Base-by-base conservation (phyloP, 1,139 yeast species). In the Taphrina deformans region DNA sequence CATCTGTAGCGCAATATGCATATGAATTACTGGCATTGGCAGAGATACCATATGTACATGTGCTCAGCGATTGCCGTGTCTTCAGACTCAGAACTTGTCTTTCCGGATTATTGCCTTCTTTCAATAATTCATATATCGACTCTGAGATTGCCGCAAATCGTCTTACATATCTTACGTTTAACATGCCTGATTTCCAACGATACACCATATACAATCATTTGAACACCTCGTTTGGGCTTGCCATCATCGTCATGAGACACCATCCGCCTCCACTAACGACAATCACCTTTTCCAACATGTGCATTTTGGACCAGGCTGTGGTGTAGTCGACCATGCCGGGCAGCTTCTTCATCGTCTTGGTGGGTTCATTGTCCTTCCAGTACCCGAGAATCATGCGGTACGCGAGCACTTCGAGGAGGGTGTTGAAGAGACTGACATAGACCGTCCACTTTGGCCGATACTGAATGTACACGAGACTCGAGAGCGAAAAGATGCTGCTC, bases 271-370 rank as follows among this genome's bases (percentile, higher is more conserved):
- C 58, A 21, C 21, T 18, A n/a, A 23, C 48, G 23, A 53, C 26
- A n/a, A 38, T 16, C 27, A 53, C 48, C 26, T 29, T 23, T 40
- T 53, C 26, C 18, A 53, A 23, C 4, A 9, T 9, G 14, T 35
- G 48, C 58, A 53, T 53, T 23, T 40, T 53, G 33, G 45, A n/a
- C 58, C 58, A 53, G 18, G 58, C 58, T 10, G 23, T 41, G 12
- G 26, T 38, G 38, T 53, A 53, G 35, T 53, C 58, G 12, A 46
- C 48, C 21, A 31, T 24, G 7, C 58, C 58, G 14, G 58, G 58
- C 7, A 53, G 5, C 21, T 40, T 53, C 29, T 51, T 23, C 46
- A 40, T 23, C 9, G 35, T 53, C 27, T 51, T 29, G 29, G 38
- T n/a, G 5, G 55, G 44, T 14, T n/a, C 44, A 16, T 33, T 51